Percentiles rank a stretch among this genome's conserved stretches.
phyloP scores from a whole-genome alignment of 495 filamentous ascomycete genomes.

The Penicillium parvum region DNA sequence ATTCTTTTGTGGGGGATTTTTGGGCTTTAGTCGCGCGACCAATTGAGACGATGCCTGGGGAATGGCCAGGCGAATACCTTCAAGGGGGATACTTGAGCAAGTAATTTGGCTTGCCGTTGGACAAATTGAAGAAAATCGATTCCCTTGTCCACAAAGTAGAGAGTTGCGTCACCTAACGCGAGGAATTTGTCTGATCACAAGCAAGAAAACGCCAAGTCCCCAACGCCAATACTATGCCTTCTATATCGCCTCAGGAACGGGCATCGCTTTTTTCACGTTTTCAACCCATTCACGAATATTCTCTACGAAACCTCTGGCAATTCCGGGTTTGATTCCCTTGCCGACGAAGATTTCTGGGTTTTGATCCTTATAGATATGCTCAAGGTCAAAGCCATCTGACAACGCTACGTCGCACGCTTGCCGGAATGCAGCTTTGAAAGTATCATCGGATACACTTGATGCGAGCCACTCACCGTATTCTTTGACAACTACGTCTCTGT shows the following conservation, averaged over 20 bases:
- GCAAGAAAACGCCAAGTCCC: background rate
- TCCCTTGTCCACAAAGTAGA: background rate
- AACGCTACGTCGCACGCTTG: constrained; percentile 18
- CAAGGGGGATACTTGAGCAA: too few relatives aligned
- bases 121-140: background rate
- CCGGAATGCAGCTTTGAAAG: constrained; percentile 19
- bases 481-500: constrained; percentile 17
- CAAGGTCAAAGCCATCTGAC: constrained; percentile 20
- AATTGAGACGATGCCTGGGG: background rate
- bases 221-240: background rate
- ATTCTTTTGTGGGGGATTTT: constrained; percentile 3
- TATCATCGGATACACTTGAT: constrained; percentile 18
- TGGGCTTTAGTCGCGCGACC: constrained; percentile 5
- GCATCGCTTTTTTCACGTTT: constrained; percentile 2
- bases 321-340: constrained; percentile 13
- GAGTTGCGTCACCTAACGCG: background rate
- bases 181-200: background rate
- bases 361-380: constrained; percentile 23
- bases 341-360: constrained; percentile 20
- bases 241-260: constrained; percentile 1
- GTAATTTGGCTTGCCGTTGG: too few relatives aligned
- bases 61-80: constrained; percentile 4
- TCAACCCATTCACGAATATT: constrained; percentile 25
- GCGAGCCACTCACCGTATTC: constrained; percentile 25
- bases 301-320: constrained; percentile 19